phyloP scores from a whole-genome alignment of 768 basidiomycete genomes.

The Phaeotremella fagi region DNA sequence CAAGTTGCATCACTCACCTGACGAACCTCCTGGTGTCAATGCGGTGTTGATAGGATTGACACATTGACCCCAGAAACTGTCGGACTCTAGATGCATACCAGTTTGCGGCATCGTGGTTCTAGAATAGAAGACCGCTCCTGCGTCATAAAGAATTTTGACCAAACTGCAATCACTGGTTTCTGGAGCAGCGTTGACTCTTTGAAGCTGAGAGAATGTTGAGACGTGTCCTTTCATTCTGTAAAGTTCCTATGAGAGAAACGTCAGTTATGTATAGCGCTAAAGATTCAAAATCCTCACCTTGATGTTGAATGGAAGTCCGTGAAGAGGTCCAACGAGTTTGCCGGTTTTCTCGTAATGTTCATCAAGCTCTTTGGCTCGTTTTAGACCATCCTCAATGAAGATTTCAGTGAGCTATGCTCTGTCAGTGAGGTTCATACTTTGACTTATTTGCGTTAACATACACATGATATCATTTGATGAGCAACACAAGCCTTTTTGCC shows the following conservation, averaged over 20 bases:
- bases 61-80: neutral
- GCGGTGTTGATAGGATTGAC: neutral
- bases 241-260: neutral
- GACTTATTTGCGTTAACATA: slow-evolving; percentile 19
- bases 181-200: neutral
- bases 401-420: slow-evolving; percentile 60
- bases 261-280: neutral
- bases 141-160: neutral
- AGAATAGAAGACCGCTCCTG: neutral
- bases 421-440: slow-evolving; percentile 11
- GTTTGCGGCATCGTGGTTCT: neutral
- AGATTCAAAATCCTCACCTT: slow-evolving; percentile 9
- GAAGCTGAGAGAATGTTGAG: neutral
- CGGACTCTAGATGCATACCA: neutral
- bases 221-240: neutral
- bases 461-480: neutral
- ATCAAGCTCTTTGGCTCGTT: slow-evolving; percentile 64
- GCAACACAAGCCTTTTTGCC: neutral
- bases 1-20: neutral
- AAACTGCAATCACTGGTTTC: neutral
- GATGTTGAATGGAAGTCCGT: slow-evolving; percentile 49
- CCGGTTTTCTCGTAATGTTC: slow-evolving; percentile 61
- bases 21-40: neutral
- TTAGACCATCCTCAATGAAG: slow-evolving; percentile 67
- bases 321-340: slow-evolving; percentile 63